Evolutionary conservation across 495 filamentous ascomycete genomes (phyloP), one percentile per base, ranked within the genome.

Genomic region (Talaromyces nanjingensis): DNA sequence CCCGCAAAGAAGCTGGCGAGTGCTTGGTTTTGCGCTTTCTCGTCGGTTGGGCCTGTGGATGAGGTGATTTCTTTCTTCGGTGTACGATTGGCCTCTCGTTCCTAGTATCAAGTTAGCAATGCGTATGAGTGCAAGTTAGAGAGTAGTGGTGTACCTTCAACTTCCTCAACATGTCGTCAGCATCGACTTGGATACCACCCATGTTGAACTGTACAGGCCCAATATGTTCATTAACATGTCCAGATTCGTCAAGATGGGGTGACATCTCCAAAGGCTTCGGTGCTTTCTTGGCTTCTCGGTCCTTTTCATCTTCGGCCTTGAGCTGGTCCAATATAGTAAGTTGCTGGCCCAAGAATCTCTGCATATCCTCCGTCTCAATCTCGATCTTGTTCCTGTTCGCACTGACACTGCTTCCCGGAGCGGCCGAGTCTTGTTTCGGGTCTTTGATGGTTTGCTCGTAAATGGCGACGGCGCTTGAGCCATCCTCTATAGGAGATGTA

Each of bases 151-250:
- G n/a, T 77, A 94, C 92, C 84, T 91, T 91, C 54, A 97, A 80
- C 71, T 90, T 86, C 71, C 92, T 89, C 58, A 97, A 74, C 89
- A 96, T 94, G 66, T 96, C 94, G 69, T 98, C 93, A 8, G 92
- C 92, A 76, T 98, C 92, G 8, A 97, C 91, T 70, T 97, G 93
- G 62, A 98, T 97, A 63, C 93, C 93, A 22, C 93, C 93, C 83
- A 97, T 91, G 70, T 98, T 98, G 74, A 97, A 96, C 68, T 97
- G 92, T 64, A 97, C 92, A 3, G 93, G 93, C 0, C 93, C 93
- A 65, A 97, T 96, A 66, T 97, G 91, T 70, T 96, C 91, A 68
- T 87, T 88, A 55, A 96, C 88, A 63, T 82, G 80, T 45, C 85
- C 83, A 69, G 86, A 73, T 52, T 82, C 71, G 64, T 76, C 80